phyloP scores from a whole-genome alignment of 2,329 filamentous ascomycete species.

The Hypoxylon sp. region DNA sequence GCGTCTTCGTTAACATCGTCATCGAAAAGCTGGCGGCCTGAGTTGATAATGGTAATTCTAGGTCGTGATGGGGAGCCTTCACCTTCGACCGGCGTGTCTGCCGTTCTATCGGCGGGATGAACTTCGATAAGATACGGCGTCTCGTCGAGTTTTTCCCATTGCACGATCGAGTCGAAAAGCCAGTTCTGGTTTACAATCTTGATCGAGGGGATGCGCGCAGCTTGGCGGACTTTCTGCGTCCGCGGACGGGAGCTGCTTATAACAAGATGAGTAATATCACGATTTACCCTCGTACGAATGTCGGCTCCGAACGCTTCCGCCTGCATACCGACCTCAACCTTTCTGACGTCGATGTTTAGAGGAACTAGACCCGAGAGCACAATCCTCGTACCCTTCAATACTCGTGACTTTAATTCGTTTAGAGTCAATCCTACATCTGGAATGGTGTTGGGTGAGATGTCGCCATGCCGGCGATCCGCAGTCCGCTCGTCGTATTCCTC shows the following conservation, averaged over 20 bases:
- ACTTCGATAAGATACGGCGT: slow-evolving; percentile 81
- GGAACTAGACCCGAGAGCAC: slow-evolving; percentile 94
- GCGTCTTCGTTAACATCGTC: slow-evolving; percentile 54
- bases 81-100: slow-evolving; percentile 45
- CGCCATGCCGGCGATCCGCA: slow-evolving; percentile 59
- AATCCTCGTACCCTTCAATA: slow-evolving; percentile 80
- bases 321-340: slow-evolving; percentile 88
- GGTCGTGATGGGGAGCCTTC: slow-evolving; percentile 57
- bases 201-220: slow-evolving; percentile 80
- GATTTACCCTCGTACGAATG: slow-evolving; percentile 67
- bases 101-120: slow-evolving; percentile 72
- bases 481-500: slow-evolving; percentile 78
- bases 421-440: slow-evolving; percentile 91
- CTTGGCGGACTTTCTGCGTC: slow-evolving; percentile 91
- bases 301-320: slow-evolving; percentile 86
- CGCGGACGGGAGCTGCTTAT: slow-evolving; percentile 77
- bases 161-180: slow-evolving; percentile 85
- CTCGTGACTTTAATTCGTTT: slow-evolving; percentile 79
- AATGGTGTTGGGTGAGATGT: slow-evolving; percentile 65
- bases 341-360: slow-evolving; percentile 79
- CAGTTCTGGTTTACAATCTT: slow-evolving; percentile 94
- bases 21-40: slow-evolving; percentile 40
- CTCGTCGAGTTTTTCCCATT: slow-evolving; percentile 86
- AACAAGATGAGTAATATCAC: slow-evolving; percentile 78
- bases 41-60: slow-evolving; percentile 56